Conservation (phyloP, 371 early-diverging fungal species). For the Haplosporangium sp. region DNA sequence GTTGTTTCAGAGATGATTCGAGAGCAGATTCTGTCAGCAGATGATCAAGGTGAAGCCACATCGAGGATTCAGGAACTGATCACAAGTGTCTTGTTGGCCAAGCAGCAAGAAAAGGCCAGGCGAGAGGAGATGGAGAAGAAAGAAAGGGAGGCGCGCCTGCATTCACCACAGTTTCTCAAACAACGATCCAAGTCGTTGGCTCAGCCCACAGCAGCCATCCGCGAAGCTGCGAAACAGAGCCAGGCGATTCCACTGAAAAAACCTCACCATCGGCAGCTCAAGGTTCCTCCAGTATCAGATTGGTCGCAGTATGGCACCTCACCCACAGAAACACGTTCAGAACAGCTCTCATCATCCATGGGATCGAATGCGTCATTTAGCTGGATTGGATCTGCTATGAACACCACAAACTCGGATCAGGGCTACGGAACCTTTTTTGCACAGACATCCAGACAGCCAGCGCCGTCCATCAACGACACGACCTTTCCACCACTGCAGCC, state of each 20-base stretch:
- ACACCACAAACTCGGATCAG: conserved; percentile 3
- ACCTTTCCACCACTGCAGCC: conserved; percentile 11
- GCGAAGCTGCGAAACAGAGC: neutral
- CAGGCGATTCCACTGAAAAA: conserved; percentile 8
- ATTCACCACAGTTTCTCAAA: neutral
- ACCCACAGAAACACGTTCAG: neutral
- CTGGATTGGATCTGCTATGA: neutral
- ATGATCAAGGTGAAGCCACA: conserved; percentile 13
- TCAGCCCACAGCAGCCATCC: neutral
- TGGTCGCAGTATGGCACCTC: conserved; percentile 3
- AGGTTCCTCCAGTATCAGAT: conserved; percentile 3
- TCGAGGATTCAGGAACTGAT: conserved; percentile 11
- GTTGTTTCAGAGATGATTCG: conserved; percentile 67
- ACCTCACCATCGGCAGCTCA: conserved; percentile 19
- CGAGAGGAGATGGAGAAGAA: neutral
- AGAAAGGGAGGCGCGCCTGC: neutral
- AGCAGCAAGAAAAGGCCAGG: neutral
- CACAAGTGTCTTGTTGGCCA: neutral
- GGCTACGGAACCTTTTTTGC: neutral
- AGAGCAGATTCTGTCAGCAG: conserved; percentile 20
- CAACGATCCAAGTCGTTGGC: neutral
- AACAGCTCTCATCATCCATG: neutral
- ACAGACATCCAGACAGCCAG: neutral
- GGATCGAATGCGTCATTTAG: conserved; percentile 3
- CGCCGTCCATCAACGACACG: neutral